Percentiles rank a stretch among this genome's conserved stretches.
Evolutionary conservation across 257 asterid species (phyloP).

Genomic region (Fraxinus quadrangulata): DNA sequence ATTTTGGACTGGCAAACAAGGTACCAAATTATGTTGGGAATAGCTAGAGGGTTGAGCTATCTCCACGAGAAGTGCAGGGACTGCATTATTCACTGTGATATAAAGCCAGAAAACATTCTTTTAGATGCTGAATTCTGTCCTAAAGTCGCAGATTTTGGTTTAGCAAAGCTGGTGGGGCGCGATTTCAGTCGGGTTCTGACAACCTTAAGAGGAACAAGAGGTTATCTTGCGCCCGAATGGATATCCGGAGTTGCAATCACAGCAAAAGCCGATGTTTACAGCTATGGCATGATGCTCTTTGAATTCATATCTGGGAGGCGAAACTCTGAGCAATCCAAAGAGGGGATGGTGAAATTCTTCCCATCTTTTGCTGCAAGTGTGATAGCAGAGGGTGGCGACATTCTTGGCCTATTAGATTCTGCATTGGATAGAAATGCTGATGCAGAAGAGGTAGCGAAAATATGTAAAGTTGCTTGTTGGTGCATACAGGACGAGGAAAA

Average conservation of each 20-base stretch:
- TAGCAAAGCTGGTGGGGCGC: slow-evolving; percentile 10
- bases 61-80: slow-evolving; percentile 13
- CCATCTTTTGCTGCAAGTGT: not conserved
- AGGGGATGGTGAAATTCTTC: slow-evolving; percentile 5
- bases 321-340: not conserved
- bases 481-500: too few species aligned
- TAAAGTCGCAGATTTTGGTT: slow-evolving; percentile 15
- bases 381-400: too few species aligned
- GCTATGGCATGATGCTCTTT: slow-evolving; percentile 7
- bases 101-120: slow-evolving; percentile 9
- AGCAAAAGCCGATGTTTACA: too few species aligned
- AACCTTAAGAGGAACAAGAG: too few species aligned
- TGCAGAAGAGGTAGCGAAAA: too few species aligned
- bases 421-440: too few species aligned
- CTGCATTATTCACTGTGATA: slow-evolving; percentile 17
- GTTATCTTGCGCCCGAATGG: too few species aligned
- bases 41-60: slow-evolving; percentile 4
- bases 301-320: slow-evolving; percentile 10
- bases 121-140: slow-evolving; percentile 9
- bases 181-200: not conserved
- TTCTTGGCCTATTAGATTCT: too few species aligned
- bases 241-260: too few species aligned
- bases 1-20: slow-evolving; percentile 15
- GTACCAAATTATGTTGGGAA: not conserved
- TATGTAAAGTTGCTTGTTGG: too few species aligned